Evolutionary conservation across 345 rosid genomes (phyloP), one percentile per base, ranked within the genome.

Genomic region (Hevea brasiliensis): DNA sequence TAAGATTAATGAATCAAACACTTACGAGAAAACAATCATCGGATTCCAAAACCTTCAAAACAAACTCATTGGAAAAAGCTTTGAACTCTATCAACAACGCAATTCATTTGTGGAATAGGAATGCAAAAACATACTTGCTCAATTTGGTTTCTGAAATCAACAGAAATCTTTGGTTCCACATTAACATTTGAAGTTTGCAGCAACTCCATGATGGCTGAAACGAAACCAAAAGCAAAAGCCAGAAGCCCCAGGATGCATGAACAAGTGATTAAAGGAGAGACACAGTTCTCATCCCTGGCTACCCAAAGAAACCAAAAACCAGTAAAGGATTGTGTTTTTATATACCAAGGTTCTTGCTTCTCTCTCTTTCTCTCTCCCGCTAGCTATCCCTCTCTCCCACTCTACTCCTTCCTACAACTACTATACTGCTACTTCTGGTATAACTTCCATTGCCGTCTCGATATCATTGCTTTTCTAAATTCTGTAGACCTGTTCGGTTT

Each of bases 11-110:
- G 60, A 81, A 76, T 51, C 72, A 83, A 83, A 79, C 57, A 85
- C 80, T 86, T 85, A 89, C 75, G 83, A 83, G 72, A 81, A 85
- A 89, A 85, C 81, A 86, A 83, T 89, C 96, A 95, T 92, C 97
- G 98, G 99, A 92, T 92, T 89, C 99, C 98, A 78, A 65, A 77
- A 74, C 77, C 70, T 75, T 81, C 81, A 79, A 71, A 80, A 73
- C 73, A 68, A 81, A 80, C 64, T 85, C 93, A 90, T 86, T 69
- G 84, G 56, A 70, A 81, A 70, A 77, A 75, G 75, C 67, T 63
- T 50, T 65, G 76, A 76, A 72, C 56, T 59, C 27, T 78, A 77
- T 75, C 76, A 81, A 73, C 74, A 74, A 73, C 73, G 82, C 78
- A 85, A 68, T 57, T 60, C 55, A 81, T 77, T 74, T 77, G 80